These are phyloP conservation scores for Pyricularia grisea DNA, from an alignment of 2,329 filamentous ascomycete species.

Conservation along the genomic window DNA sequence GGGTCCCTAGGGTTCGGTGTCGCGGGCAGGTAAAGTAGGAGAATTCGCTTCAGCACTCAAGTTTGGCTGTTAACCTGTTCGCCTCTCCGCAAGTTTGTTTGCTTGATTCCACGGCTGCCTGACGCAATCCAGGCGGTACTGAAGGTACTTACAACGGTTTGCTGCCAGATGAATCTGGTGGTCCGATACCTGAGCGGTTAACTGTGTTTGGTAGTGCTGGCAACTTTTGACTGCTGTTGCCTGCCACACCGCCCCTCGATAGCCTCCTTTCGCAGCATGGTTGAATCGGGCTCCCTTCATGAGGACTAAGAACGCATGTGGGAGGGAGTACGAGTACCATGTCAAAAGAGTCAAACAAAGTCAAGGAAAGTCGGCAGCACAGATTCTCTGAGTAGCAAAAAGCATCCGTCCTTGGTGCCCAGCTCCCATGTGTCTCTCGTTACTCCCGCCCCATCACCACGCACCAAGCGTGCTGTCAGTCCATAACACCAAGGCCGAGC, in stretches of 20 bases:
- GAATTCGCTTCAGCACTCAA: background rate
- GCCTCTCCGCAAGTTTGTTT: background rate
- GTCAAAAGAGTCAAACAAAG: background rate
- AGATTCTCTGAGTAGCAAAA: background rate
- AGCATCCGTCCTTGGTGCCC: background rate
- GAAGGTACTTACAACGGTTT: background rate
- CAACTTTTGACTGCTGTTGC: background rate
- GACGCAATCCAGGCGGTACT: background rate
- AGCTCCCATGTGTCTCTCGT: background rate
- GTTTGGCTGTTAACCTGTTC: background rate
- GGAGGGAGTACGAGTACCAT: constrained; percentile 1
- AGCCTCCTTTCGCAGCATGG: background rate
- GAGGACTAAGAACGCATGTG: background rate
- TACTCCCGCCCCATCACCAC: background rate
- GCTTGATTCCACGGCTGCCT: background rate
- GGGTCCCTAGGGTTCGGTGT: too few species aligned
- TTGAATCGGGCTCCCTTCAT: background rate
- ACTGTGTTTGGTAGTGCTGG: background rate
- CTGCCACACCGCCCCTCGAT: background rate
- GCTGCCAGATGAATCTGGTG: background rate
- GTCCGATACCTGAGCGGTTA: background rate
- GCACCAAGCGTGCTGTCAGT: background rate
- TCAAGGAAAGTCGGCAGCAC: background rate
- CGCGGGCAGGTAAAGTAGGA: background rate
- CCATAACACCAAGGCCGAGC: background rate